Percentiles rank a stretch among this genome's conserved stretches.
phyloP scores from a whole-genome alignment of 1,284 basidiomycete genomes.

The Cutaneotrichosporon cutaneum region DNA sequence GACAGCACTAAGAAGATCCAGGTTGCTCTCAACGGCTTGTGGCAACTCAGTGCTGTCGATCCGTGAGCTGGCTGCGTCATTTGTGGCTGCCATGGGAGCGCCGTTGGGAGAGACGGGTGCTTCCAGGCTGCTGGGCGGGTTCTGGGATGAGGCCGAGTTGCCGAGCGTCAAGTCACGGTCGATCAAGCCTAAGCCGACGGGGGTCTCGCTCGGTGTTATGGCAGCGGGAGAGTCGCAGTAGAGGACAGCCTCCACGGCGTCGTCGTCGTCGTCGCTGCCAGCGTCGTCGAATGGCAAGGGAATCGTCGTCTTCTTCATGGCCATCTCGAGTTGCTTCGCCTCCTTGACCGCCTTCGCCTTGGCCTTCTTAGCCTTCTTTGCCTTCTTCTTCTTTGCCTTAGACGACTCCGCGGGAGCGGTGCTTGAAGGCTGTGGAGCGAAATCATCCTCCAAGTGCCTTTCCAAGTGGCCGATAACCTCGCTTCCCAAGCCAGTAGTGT shows the following conservation, averaged over 20 bases:
- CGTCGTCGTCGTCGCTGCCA: not conserved
- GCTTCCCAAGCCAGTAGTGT: not conserved
- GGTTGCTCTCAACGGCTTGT: no score
- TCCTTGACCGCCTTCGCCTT: not conserved
- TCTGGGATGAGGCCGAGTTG: no score
- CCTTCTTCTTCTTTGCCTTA: not conserved
- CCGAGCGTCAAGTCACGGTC: no score
- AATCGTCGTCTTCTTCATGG: not conserved
- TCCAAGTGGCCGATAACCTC: not conserved
- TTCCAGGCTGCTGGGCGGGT: no score
- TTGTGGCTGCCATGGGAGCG: no score
- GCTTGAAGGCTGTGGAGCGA: not conserved
- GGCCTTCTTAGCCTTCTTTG: not conserved
- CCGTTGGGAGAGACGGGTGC: no score
- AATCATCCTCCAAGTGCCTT: not conserved
- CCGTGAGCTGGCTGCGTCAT: no score
- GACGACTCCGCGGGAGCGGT: not conserved
- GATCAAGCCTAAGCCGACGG: not conserved
- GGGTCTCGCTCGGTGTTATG: no score
- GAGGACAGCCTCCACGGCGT: not conserved
- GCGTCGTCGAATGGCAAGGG: not conserved
- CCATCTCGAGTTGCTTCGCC: not conserved
- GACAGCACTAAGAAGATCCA: no score
- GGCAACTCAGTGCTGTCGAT: no score
- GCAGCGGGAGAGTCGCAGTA: not conserved